A percentile compares a stretch with the other conserved stretches of the same genome.
These are phyloP conservation scores for Pterocarpus macrocarpus DNA, from an alignment of 306 rosid genomes.

Conservation along the genomic window DNA sequence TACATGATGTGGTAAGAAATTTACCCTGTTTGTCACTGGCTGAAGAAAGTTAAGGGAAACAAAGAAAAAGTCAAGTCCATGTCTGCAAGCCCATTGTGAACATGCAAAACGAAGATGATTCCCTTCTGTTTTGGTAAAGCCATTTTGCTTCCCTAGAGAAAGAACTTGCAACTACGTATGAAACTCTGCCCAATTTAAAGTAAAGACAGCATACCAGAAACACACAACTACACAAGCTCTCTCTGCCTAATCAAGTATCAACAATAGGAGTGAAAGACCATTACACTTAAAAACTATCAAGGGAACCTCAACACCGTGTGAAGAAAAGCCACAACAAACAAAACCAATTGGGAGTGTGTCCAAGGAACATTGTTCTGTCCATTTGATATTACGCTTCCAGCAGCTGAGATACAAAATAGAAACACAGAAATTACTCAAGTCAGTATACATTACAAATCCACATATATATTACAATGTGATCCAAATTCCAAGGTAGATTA, in stretches of 20 bases:
- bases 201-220: not conserved
- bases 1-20: not conserved
- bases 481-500: not conserved
- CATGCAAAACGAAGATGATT: conserved; percentile 5
- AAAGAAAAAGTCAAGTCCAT: not conserved
- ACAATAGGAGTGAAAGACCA: conserved; percentile 4
- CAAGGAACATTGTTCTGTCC: conserved; percentile 48
- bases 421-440: conserved; percentile 1
- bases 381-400: conserved; percentile 56
- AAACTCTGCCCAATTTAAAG: conserved; percentile 16
- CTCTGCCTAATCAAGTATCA: not conserved
- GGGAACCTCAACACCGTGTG: conserved; percentile 14
- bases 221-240: conserved; percentile 27
- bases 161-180: not conserved
- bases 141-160: not conserved
- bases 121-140: not conserved
- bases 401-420: conserved; percentile 50
- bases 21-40: not conserved
- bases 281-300: conserved; percentile 17
- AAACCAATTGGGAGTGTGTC: conserved; percentile 34
- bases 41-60: not conserved
- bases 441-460: not conserved
- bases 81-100: conserved; percentile 18
- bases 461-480: not conserved
- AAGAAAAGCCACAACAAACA: conserved; percentile 42